Evolutionary conservation across 768 basidiomycete species (phyloP).

Genomic region (Termitomyces sp.): DNA sequence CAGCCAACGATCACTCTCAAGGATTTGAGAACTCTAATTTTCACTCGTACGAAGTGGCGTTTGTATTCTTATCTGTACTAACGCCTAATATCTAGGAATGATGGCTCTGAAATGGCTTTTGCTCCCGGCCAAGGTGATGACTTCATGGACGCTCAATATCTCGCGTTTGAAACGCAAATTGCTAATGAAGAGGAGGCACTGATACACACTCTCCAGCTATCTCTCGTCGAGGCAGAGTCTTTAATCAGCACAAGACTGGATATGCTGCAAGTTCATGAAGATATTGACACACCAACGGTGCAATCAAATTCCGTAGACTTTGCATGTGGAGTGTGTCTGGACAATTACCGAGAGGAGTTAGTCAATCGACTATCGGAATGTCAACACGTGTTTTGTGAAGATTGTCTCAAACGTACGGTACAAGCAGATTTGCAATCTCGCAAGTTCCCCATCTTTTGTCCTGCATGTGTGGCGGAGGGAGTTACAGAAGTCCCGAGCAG

Average conservation of each 20-base stretch:
- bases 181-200: not conserved
- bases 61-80: not conserved
- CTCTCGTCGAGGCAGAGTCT: not conserved
- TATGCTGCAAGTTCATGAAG: not conserved
- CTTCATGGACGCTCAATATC: not conserved
- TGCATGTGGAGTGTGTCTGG: slow-evolving; percentile 51
- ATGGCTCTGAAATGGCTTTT: too few relatives aligned
- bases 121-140: not conserved
- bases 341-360: slow-evolving; percentile 25
- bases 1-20: too few relatives aligned
- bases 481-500: not conserved
- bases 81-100: not conserved
- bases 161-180: not conserved
- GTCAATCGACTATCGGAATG: slow-evolving; percentile 24
- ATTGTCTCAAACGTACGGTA: slow-evolving; percentile 40
- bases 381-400: slow-evolving; percentile 46
- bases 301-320: not conserved
- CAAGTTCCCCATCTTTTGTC: slow-evolving; percentile 57
- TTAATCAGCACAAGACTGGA: not conserved
- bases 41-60: not conserved
- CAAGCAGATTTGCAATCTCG: slow-evolving; percentile 42
- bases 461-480: slow-evolving; percentile 36
- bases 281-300: not conserved
- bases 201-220: not conserved
- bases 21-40: not conserved